Evolutionary conservation across 2,329 filamentous ascomycete species (phyloP), one percentile per base, ranked within the genome.

Genomic region (Epicoccum sorghinum): DNA sequence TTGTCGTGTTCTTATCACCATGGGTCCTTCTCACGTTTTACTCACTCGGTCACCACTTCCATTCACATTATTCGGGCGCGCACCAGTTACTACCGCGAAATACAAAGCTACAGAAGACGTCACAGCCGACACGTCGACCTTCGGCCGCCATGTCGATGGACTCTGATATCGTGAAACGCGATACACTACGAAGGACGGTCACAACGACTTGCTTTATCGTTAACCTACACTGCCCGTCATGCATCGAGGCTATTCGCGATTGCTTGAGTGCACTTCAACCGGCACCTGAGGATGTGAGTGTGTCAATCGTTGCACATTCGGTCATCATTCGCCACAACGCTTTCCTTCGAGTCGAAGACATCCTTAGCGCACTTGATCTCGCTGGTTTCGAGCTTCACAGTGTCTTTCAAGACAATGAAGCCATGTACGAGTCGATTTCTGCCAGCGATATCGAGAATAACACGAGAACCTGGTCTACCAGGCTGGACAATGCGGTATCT

Each of bases 211-310:
- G 88, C 67, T 80, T 91, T 57, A 78, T 92, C 62, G 84, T 82
- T 58, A 91, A 92, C 72, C 80, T 92, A n/a, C 89, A 92, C 75
- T 91, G 89, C 76, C 86, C 88, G 12, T 89, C 88, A 56, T 92
- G 89, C 71, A 85, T 90, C 44, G 82, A 83, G 32, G 80, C 82
- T 61, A 90, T 92, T 67, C 80, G 85, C 66, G 77, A 82, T 48
- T 80, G 82, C 55, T 75, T 91, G 54, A 78, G 64, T 32, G 61
- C 65, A 6, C 72, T 83, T 70, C 54, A 79, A 67, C 75, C 82
- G 69, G 67, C 77, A 78, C 77, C 78, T 67, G 60, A 70, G 49
- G 86, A 83, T 76, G 82, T 90, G 27, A 88, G 86, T 58, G 83
- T 87, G 55, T 90, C 89, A 60, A 83, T 91, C 57, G 82, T 91